Evolutionary conservation across 495 filamentous ascomycete genomes (phyloP), one percentile per base, ranked within the genome.

Genomic region (Penicillium macrosclerotiorum): DNA sequence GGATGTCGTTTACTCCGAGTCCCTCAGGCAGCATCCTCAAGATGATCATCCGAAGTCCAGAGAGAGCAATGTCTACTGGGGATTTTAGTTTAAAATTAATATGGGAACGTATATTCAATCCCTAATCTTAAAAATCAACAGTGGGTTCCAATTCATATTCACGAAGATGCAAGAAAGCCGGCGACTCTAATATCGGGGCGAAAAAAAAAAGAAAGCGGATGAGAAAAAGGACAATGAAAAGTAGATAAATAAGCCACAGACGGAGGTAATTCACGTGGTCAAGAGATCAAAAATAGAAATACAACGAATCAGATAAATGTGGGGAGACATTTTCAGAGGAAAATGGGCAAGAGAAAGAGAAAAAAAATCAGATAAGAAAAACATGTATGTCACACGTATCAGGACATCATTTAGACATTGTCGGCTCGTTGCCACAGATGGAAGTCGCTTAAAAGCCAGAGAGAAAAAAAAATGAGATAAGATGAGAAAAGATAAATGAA

Each of bases 321-420:
- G 7, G 34, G 12, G 13, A 37, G 37, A n/a, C n/a, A n/a, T n/a
- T n/a, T n/a, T n/a, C n/a, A n/a, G n/a, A n/a, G n/a, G n/a, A n/a
- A n/a, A 12, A 25, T 18, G 29, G 44, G 34, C 14, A 53, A 45
- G n/a, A 45, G 27, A 33, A 53, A 46, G 25, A 20, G 27, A 25
- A 37, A 34, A 34, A 54, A 38, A 47, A 43, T 37, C 22, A 43
- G 31, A 27, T 19, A 47, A 51, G 42, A 47, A 60, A 43, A 52
- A 59, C 36, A 38, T 53, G 42, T 62, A 53, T 58, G 60, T 55
- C 60, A 57, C 56, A 57, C 53, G 49, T 52, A 57, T 59, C 55
- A 67, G 65, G 62, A 57, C 47, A 53, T 69, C 68, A 54, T 71
- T 64, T 64, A 65, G 49, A 63, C 68, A 64, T 71, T 61, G 64